A percentile compares a stretch with the other conserved stretches of the same genome.
phyloP scores from a whole-genome alignment of 805 yeast genomes.

The Sungouiella thailandica region DNA sequence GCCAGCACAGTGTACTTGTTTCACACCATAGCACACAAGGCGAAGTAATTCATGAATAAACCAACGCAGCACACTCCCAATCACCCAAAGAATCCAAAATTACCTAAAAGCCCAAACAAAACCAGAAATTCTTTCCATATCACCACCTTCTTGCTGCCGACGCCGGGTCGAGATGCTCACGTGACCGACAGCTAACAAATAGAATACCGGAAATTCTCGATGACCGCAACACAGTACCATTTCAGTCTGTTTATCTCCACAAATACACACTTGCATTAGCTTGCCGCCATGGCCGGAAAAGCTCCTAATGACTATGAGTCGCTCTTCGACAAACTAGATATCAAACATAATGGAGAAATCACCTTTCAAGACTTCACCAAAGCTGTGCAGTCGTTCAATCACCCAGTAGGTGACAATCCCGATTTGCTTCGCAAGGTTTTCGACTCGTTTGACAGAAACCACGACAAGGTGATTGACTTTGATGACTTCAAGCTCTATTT shows the following conservation, averaged over 20 bases:
- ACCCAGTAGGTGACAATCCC: constrained; percentile 60
- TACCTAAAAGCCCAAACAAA: too few species aligned
- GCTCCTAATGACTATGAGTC: constrained; percentile 25
- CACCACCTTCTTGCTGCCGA: too few species aligned
- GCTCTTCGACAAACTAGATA: constrained; percentile 33
- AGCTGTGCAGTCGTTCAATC: constrained; percentile 45
- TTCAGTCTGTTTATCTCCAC: too few species aligned
- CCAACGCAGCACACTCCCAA: too few species aligned
- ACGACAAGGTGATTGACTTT: constrained; percentile 55
- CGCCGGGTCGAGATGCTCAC: constrained; percentile 2
- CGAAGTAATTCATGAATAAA: too few species aligned
- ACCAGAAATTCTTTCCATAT: too few species aligned
- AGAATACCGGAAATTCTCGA: constrained; percentile 2
- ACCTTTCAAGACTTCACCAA: constrained; percentile 43
- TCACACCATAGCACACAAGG: too few species aligned
- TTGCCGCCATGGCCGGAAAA: constrained; percentile 3
- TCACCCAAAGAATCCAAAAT: too few species aligned
- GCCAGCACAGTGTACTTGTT: too few species aligned
- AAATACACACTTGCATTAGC: too few species aligned
- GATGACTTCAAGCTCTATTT: constrained; percentile 65
- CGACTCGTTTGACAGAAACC: constrained; percentile 52
- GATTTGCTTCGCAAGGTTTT: constrained; percentile 56
- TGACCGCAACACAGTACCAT: not conserved
- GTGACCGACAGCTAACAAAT: constrained; percentile 5
- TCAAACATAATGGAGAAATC: constrained; percentile 42